Conservation (phyloP, 2,329 filamentous ascomycete species). For the Verticillium dahliae region DNA sequence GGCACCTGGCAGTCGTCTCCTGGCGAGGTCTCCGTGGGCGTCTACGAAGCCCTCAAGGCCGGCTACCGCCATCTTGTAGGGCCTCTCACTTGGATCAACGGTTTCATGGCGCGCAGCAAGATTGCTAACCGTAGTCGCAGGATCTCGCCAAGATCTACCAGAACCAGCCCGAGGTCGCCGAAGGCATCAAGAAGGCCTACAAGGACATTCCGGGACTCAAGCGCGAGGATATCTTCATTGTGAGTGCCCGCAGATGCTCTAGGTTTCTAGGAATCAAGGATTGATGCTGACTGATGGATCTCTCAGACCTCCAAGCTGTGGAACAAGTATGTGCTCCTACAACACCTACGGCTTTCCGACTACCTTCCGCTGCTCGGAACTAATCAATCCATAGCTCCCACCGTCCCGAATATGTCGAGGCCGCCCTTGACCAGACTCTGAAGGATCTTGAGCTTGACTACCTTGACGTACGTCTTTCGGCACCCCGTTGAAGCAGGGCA, state of each 20-base stretch:
- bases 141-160: constrained; percentile 49
- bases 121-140: not conserved
- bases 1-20: constrained; percentile 65
- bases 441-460: constrained; percentile 50
- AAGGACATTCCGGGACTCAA: constrained; percentile 43
- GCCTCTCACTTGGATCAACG: not conserved
- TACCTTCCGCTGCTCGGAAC: not conserved
- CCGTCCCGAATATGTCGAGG: constrained; percentile 51
- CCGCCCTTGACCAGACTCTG: constrained; percentile 48
- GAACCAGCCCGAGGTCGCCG: constrained; percentile 56
- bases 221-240: constrained; percentile 49
- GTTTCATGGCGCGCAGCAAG: not conserved
- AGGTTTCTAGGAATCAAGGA: too few relatives aligned
- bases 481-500: constrained; percentile 5
- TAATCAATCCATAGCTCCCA: constrained; percentile 37
- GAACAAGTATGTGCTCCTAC: constrained; percentile 34
- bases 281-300: not conserved
- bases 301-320: constrained; percentile 56
- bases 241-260: not conserved
- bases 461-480: constrained; percentile 34
- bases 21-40: constrained; percentile 56
- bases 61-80: constrained; percentile 56
- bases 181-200: constrained; percentile 43
- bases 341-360: too few relatives aligned
- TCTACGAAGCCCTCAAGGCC: constrained; percentile 55